Percentiles rank a stretch among this genome's conserved stretches.
These are phyloP conservation scores for Nakazawaea ambrosiae DNA, from an alignment of 805 yeast genomes.

Conservation along the genomic window DNA sequence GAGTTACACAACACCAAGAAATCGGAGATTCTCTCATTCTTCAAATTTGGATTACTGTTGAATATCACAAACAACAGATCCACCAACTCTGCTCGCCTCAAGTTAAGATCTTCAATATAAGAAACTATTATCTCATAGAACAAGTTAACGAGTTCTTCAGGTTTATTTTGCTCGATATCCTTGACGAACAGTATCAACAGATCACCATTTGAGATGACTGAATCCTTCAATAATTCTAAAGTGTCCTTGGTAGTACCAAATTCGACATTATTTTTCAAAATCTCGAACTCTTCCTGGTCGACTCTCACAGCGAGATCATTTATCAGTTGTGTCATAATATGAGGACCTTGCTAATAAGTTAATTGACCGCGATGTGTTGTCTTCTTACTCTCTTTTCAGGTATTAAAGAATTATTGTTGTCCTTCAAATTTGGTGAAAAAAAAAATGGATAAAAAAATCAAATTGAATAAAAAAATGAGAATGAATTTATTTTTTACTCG, in stretches of 20 bases:
- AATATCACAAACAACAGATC: not conserved
- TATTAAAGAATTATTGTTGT: too few relatives aligned
- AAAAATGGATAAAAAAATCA: not conserved
- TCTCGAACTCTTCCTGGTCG: constrained; percentile 8
- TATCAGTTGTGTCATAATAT: not conserved
- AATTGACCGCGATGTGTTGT: not conserved
- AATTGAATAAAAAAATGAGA: not conserved
- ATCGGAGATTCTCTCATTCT: constrained; percentile 1
- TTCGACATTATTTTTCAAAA: constrained; percentile 6
- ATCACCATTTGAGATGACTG: not conserved
- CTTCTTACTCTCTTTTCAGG: not conserved
- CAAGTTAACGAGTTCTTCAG: not conserved
- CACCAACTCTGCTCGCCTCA: not conserved
- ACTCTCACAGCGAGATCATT: constrained; percentile 1
- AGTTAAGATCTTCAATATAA: not conserved
- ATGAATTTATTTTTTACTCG: not conserved
- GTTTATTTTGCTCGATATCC: not conserved
- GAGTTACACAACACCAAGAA: constrained; percentile 7
- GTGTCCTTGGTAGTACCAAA: constrained; percentile 1
- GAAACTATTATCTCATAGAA: constrained; percentile 5
- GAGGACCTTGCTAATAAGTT: too few relatives aligned
- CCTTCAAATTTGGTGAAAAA: not conserved
- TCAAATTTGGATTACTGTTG: not conserved
- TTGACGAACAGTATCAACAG: not conserved
- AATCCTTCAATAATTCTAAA: not conserved